These are phyloP conservation scores for Pichia occidentalis DNA, from an alignment of 805 yeast genomes.

Conservation along the genomic window DNA sequence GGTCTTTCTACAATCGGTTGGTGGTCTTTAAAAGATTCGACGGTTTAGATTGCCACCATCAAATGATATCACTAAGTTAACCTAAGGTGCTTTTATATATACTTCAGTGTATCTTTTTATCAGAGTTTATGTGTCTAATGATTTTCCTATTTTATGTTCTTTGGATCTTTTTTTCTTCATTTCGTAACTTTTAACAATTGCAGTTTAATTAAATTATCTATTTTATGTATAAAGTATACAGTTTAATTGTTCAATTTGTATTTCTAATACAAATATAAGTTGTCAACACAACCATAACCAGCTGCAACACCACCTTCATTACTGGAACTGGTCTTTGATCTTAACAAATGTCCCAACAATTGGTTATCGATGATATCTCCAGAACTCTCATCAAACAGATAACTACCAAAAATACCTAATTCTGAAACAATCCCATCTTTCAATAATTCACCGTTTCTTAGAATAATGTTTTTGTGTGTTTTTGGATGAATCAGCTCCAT, in stretches of 20 bases:
- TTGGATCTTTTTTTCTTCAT: conserved; percentile 3
- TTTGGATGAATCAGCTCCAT: conserved; percentile 92
- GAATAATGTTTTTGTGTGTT: conserved; percentile 56
- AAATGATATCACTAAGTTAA: neutral
- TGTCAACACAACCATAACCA: conserved; percentile 95
- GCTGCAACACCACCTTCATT: conserved; percentile 99
- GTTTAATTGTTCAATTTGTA: neutral
- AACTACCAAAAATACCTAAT: conserved; percentile 83
- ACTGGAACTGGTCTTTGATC: conserved; percentile 81
- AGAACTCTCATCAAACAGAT: conserved; percentile 60
- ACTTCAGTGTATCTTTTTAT: neutral
- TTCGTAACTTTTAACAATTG: neutral
- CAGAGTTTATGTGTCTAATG: neutral
- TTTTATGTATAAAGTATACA: conserved; percentile 1
- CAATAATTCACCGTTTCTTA: conserved; percentile 56
- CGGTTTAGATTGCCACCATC: neutral
- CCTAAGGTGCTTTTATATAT: neutral
- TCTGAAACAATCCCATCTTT: conserved; percentile 82
- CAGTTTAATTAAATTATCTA: neutral
- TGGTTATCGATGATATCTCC: conserved; percentile 56
- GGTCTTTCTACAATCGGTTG: conserved; percentile 26
- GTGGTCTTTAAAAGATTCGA: conserved; percentile 28
- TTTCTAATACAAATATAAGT: conserved; percentile 48
- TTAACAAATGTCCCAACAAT: conserved; percentile 75
- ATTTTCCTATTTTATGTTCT: neutral